phyloP scores from a whole-genome alignment of 306 rosid species.

The Lathyrus tuberosus region DNA sequence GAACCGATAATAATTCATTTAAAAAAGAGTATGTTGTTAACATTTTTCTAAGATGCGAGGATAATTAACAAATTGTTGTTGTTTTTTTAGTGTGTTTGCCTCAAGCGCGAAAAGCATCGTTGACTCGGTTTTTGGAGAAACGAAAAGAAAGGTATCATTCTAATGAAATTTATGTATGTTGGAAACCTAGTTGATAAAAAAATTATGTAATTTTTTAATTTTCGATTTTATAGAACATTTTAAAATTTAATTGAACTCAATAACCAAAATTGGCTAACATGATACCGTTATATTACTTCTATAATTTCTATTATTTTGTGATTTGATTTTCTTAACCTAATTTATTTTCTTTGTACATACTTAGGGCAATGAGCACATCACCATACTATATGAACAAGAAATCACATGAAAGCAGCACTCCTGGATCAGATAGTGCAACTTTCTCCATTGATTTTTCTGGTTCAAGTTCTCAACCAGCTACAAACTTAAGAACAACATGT shows the following conservation, averaged over 20 bases:
- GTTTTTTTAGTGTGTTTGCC: slow-evolving; percentile 66
- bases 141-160: slow-evolving; percentile 83
- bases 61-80: slow-evolving; percentile 13
- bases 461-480: slow-evolving; percentile 49
- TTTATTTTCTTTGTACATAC: slow-evolving; percentile 29
- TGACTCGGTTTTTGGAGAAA: slow-evolving; percentile 93
- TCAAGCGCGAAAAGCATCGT: slow-evolving; percentile 94
- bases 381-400: slow-evolving; percentile 63
- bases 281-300: slow-evolving; percentile 1
- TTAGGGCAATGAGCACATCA: slow-evolving; percentile 57
- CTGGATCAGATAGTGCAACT: slow-evolving; percentile 50
- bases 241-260: background rate
- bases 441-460: slow-evolving; percentile 51
- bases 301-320: background rate
- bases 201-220: background rate
- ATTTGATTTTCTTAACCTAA: slow-evolving; percentile 23
- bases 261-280: background rate
- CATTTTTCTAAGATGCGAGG: background rate
- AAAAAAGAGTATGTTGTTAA: background rate
- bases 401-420: slow-evolving; percentile 57
- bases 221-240: background rate
- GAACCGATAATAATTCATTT: background rate
- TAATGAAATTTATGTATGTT: background rate
- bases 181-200: background rate
- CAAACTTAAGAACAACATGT: slow-evolving; percentile 26